A percentile compares a stretch with the other conserved stretches of the same genome.
Conservation (phyloP, 352 stramenopile species). For the Globisporangium viniferum region DNA sequence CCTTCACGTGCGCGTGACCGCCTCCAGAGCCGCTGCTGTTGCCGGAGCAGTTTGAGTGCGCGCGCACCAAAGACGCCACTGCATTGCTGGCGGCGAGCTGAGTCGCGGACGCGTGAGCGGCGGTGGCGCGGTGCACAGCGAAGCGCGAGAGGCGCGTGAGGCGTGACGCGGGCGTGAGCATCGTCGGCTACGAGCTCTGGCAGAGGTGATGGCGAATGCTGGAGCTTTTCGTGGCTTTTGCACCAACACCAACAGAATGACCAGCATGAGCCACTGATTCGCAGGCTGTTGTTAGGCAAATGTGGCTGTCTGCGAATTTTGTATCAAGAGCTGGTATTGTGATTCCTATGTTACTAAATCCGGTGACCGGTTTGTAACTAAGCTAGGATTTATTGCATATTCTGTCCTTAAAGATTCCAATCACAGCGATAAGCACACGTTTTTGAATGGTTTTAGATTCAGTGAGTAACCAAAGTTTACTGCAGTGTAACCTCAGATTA, state of each 20-base stretch:
- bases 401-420: background rate
- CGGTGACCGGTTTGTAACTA: background rate
- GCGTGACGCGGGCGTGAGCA: conserved; percentile 14
- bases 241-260: conserved; percentile 8
- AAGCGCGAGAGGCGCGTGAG: conserved; percentile 4
- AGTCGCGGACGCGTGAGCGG: background rate
- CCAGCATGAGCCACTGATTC: conserved; percentile 1
- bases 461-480: too few species aligned
- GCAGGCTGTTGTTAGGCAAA: background rate
- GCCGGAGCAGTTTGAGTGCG: conserved; percentile 31
- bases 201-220: background rate
- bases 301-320: background rate
- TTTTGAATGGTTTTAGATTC: too few species aligned
- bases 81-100: background rate
- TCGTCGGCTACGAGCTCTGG: background rate
- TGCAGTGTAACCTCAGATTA: too few species aligned
- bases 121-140: background rate
- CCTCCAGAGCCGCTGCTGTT: conserved; percentile 14
- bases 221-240: background rate
- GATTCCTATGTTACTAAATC: background rate
- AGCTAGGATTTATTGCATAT: background rate
- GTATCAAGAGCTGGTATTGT: background rate
- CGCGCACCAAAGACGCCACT: conserved; percentile 4
- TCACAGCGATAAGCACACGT: conserved; percentile 19
- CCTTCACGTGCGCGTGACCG: conserved; percentile 28